A percentile compares a stretch with the other conserved stretches of the same genome.
phyloP scores from a whole-genome alignment of 1,139 yeast species.

The Candida frijolesensis region DNA sequence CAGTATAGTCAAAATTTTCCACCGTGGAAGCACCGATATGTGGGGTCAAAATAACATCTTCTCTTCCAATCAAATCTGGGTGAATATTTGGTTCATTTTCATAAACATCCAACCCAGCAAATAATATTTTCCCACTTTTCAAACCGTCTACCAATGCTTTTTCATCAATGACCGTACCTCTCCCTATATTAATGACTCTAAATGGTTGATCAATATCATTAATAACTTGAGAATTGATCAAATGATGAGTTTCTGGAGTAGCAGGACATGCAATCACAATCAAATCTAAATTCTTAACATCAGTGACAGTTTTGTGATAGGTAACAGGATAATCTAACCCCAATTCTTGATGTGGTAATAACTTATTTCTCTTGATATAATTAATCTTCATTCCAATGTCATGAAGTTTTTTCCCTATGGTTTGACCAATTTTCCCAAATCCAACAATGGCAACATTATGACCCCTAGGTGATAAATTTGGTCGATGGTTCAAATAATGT shows the following conservation, averaged over 20 bases:
- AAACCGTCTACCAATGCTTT: constrained; percentile 71
- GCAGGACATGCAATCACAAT: constrained; percentile 73
- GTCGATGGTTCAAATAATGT: constrained; percentile 38
- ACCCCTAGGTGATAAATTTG: constrained; percentile 52
- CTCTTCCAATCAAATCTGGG: constrained; percentile 53
- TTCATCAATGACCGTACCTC: constrained; percentile 76
- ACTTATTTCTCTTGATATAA: constrained; percentile 58
- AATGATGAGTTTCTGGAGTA: constrained; percentile 55
- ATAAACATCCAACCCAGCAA: constrained; percentile 83
- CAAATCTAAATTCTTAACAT: constrained; percentile 49
- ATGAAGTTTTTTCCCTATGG: constrained; percentile 57
- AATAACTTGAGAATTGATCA: constrained; percentile 54
- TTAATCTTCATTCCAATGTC: constrained; percentile 67
- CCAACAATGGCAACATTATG: constrained; percentile 72
- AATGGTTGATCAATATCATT: constrained; percentile 51
- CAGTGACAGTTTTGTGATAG: constrained; percentile 47
- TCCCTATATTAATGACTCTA: constrained; percentile 75
- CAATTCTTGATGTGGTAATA: constrained; percentile 38
- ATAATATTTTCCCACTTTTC: constrained; percentile 62
- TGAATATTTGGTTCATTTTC: constrained; percentile 67
- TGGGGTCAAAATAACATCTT: constrained; percentile 73
- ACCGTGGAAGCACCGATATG: constrained; percentile 77
- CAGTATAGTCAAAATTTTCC: constrained; percentile 51
- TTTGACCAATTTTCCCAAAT: constrained; percentile 75
- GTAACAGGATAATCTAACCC: constrained; percentile 46